Base-by-base conservation (phyloP, 768 basidiomycete genomes). In the Kwoniella mangroviensis region DNA sequence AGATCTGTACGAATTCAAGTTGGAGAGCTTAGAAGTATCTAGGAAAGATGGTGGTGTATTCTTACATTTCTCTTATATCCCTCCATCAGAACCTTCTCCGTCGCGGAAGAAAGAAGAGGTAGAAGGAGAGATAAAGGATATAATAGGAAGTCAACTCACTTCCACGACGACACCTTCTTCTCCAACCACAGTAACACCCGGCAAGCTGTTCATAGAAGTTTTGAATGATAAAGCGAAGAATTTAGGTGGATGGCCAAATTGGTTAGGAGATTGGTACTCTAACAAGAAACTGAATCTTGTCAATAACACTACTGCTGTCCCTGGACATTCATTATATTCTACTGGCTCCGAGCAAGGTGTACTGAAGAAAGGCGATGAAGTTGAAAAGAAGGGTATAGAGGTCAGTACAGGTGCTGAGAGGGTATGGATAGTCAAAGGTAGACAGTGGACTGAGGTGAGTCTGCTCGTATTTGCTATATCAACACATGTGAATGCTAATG, bases 381-480 rank as follows among this genome's bases (percentile, higher is more conserved):
- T 58, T 24, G 77, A 75, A 10, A 65, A 74, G 66, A 75, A 62
- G 21, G 67, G 72, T 15, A 26, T 76, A 12, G 74, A 76, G 42
- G 69, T 68, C 34, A 64, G 67, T 24, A 74, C 73, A 1, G 82
- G 82, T 13, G 72, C 74, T 24, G 81, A 81, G 15, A 69, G 82
- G 26, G 74, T 75, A 45, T 83, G 82, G 82, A 68, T 79, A 4
- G 82, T 83, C 22, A 81, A 80, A 63, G 82, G 82, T 17, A 69
- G 77, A 52, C 82, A 83, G 63, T 83, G 82, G 82, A 78, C 75
- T 4, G 78, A 82, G 71, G 77, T 81, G 64, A 68, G 78, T 45
- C 3, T 19, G 12, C 34, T 34, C 34, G 34, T 34, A 34, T 34
- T 1, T 34, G 34, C 34, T 34, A 34, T 0, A 7, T 34, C 34